Evolutionary conservation across 208 protist genomes (phyloP), one percentile per base, ranked within the genome.

Genomic region (Leishmania turanica): DNA sequence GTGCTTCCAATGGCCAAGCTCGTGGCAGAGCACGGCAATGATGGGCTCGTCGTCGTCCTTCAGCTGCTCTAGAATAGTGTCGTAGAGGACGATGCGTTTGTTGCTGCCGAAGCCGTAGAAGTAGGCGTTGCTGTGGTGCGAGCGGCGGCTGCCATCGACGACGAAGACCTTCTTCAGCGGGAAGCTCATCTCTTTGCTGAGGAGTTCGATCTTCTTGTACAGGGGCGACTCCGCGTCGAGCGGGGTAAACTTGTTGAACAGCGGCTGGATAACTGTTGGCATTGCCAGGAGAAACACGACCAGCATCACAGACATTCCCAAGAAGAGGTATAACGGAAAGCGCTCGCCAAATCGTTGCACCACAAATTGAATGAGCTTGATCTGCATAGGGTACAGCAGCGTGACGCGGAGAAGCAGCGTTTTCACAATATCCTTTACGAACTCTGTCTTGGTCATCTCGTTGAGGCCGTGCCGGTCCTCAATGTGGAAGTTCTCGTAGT

Each of bases 41-140:
- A 98, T 70, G 17, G 88, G 73, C 53, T 91, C 90, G 17, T 97
- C 91, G 65, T 92, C 84, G 21, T 85, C 83, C 47, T 87, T 83
- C 75, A 92, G 75, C 47, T 96, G 90, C 69, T 95, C 83, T 27
- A 98, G 77, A 27, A 98, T 73, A 9, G 95, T 98, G 83, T 98
- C 96, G 79, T 95, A 98, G 24, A 98, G 78, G 24, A 98, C 96
- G 83, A 98, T 96, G 69, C 89, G 85, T 86, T 96, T 96, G 86
- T 95, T 96, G 19, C 85, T 88, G 73, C 90, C 88, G 24, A 98
- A 94, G 54, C 96, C 96, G 80, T 92, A 96, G 42, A 98, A 91
- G 89, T 96, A 98, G 15, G 95, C 95, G 81, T 97, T 98, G 86
- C 89, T 94, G 87, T 98, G 94, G 62, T 80, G 74, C 9, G 93